These are phyloP conservation scores for Camellia oleifera DNA, from an alignment of 179 eudicot genomes.

Conservation along the genomic window DNA sequence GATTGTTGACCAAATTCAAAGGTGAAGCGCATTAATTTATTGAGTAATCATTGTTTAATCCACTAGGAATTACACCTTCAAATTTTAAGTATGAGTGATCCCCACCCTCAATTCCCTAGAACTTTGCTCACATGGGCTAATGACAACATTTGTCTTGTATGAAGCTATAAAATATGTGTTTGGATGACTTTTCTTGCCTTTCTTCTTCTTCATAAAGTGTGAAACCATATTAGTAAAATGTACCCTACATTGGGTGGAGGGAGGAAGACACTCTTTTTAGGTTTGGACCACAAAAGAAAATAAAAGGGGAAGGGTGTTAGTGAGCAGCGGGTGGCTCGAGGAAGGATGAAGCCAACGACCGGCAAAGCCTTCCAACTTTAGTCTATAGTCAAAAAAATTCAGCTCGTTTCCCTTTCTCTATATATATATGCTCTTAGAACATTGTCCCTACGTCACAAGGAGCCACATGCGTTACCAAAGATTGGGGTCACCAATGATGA, in stretches of 20 bases:
- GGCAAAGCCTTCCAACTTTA: conserved; percentile 29
- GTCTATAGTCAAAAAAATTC: conserved; percentile 21
- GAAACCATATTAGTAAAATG: background rate
- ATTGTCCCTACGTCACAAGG: too few relatives aligned
- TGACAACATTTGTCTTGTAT: conserved; percentile 8
- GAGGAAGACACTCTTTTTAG: conserved; percentile 10
- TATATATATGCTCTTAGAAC: too few relatives aligned
- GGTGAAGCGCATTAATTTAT: background rate
- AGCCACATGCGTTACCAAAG: too few relatives aligned
- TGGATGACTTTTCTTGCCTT: background rate
- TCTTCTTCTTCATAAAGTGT: background rate
- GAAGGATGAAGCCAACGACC: conserved; percentile 31
- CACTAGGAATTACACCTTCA: background rate
- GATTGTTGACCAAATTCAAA: too few relatives aligned
- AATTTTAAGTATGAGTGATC: conserved; percentile 3
- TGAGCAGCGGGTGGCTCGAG: conserved; percentile 67
- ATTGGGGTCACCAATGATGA: too few relatives aligned
- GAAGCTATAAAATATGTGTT: background rate
- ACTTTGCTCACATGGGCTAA: conserved; percentile 25
- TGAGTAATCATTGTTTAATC: conserved; percentile 7
- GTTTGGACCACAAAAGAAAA: conserved; percentile 16
- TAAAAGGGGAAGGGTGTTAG: conserved; percentile 18
- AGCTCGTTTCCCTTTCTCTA: background rate
- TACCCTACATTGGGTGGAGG: background rate
- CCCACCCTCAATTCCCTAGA: conserved; percentile 7